Conservation (phyloP, 768 basidiomycete species). For the Amanita thiersii region DNA sequence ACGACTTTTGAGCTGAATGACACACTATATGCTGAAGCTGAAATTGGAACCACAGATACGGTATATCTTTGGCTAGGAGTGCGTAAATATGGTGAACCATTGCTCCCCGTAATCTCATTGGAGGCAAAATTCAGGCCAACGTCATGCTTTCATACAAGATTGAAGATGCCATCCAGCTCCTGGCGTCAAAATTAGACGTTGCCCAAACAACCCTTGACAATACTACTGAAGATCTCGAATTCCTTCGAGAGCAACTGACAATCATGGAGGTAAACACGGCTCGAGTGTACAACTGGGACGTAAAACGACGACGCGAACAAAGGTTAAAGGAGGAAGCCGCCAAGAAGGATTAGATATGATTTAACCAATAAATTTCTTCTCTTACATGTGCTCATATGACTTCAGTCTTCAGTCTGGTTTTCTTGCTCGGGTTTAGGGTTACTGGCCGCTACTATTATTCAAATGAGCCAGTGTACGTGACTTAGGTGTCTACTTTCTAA, state of each 20-base stretch:
- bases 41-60: constrained; percentile 77
- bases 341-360: background rate
- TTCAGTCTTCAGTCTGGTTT: too few relatives aligned
- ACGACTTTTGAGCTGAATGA: constrained; percentile 96
- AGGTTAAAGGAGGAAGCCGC: constrained; percentile 30
- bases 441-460: too few relatives aligned
- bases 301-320: constrained; percentile 66
- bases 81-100: constrained; percentile 22
- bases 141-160: constrained; percentile 95
- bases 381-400: too few relatives aligned
- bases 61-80: constrained; percentile 97
- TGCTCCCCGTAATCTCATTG: background rate
- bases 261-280: constrained; percentile 97
- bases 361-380: background rate
- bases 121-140: constrained; percentile 59
- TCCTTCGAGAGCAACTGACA: constrained; percentile 88
- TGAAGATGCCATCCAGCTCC: constrained; percentile 63
- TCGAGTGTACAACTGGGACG: constrained; percentile 94
- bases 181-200: constrained; percentile 63
- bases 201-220: constrained; percentile 62
- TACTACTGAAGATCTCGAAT: constrained; percentile 85
- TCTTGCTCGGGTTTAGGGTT: too few relatives aligned
- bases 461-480: background rate
- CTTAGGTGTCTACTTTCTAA: background rate
- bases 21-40: constrained; percentile 89